Evolutionary conservation across 331 rosid genomes (phyloP).

Genomic region (Prunus yedoensis): DNA sequence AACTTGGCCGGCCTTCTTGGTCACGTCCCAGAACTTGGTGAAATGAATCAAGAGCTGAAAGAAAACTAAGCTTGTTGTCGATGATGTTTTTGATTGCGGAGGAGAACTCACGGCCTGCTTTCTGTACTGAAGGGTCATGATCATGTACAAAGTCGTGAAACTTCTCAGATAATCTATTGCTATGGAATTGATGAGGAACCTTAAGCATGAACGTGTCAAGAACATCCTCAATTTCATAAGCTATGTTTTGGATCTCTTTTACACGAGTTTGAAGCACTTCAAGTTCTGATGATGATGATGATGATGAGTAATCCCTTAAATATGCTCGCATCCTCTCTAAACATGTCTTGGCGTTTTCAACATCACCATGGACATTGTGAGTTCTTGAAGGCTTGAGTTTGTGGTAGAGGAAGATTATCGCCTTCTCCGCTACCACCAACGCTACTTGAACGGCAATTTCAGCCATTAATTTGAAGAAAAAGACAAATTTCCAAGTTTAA

Average conservation of each 20-base stretch:
- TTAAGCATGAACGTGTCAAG: neutral
- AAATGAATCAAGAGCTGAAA: neutral
- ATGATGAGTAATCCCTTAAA: neutral
- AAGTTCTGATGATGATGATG: too few relatives aligned
- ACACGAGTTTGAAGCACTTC: neutral
- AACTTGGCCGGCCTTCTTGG: neutral
- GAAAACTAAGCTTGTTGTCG: accelerated
- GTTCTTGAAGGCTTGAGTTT: neutral
- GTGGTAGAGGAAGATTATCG: neutral
- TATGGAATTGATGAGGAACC: constrained; percentile 6
- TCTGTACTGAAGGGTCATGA: neutral
- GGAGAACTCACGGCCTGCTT: neutral
- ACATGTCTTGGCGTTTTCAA: neutral
- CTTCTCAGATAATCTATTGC: neutral
- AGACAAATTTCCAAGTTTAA: neutral
- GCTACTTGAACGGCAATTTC: neutral
- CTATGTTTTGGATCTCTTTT: neutral
- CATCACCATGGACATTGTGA: neutral
- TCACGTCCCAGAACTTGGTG: neutral
- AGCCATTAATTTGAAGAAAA: neutral
- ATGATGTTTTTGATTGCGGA: neutral
- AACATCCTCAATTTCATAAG: constrained; percentile 8
- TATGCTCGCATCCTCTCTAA: neutral
- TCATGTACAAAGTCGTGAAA: neutral
- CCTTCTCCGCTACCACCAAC: neutral